Evolutionary conservation across 768 basidiomycete species (phyloP), one percentile per base, ranked within the genome.

Genomic region (Phanerochaete carnosa): DNA sequence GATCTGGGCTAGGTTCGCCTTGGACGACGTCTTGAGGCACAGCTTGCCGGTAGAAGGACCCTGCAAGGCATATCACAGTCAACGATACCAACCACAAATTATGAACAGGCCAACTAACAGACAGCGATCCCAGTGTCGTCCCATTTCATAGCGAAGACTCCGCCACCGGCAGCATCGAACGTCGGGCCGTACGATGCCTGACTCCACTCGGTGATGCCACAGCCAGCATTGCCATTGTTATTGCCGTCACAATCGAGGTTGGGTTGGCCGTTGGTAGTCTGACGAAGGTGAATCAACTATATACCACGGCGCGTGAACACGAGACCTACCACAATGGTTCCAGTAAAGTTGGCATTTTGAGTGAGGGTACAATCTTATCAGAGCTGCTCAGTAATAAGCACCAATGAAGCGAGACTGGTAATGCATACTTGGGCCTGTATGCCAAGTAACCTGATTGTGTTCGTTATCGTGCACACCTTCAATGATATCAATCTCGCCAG

Each of bases 121-220:
- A 91, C 81, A 43, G 85, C 82, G 58, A 93, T 91, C 1, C 86
- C 85, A 61, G 78, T 79, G 60, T 85, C 82, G 68, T 94, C 90
- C 94, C 94, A 95, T 66, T 89, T 88, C 90, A 93, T 92, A 1
- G 86, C 92, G 69, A 92, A 94, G 2, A 93, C 86, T 2, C 94
- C 94, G 4, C 94, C 94, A 11, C 88, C 84, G 68, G 84, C 85
- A 0, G 80, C 79, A 62, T 94, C 93, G 69, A 94, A 94, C 55
- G 81, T 83, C 37, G 88, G 86, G 0, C 94, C 94, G 72, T 91
- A 95, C 0, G 93, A 95, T 1, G 89, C 87, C 23, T 80, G 79
- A 66, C 91, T 94, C 84, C 85, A 86, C 68, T 94, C 92, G 0
- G 80, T 83, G 63, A 94, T 77, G 37, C 87, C 87, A 65, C 94